phyloP scores from a whole-genome alignment of 2,329 filamentous ascomycete species.

The Ceratocystis variospora region DNA sequence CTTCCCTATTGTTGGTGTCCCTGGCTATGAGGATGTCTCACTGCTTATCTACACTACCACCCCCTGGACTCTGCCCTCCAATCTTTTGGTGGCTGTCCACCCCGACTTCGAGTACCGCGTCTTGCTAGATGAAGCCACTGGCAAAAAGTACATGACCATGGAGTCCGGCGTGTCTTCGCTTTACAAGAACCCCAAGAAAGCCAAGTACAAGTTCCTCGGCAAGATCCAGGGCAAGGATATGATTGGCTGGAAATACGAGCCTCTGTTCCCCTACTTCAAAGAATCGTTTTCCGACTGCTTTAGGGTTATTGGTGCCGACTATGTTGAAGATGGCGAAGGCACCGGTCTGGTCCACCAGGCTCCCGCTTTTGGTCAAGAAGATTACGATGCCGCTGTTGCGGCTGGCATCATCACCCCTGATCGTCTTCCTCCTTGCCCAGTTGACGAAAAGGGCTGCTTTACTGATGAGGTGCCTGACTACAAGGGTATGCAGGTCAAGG shows the following conservation, averaged over 20 bases:
- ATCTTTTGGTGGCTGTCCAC: slow-evolving; percentile 56
- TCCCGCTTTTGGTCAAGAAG: slow-evolving; percentile 63
- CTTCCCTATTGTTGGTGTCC: slow-evolving; percentile 52
- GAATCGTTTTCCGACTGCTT: slow-evolving; percentile 58
- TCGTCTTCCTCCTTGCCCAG: slow-evolving; percentile 54
- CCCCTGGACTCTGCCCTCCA: slow-evolving; percentile 68
- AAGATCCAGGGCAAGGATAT: slow-evolving; percentile 55
- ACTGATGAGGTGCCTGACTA: slow-evolving; percentile 23
- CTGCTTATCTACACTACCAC: slow-evolving; percentile 48
- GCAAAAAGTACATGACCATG: slow-evolving; percentile 55
- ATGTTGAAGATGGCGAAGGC: slow-evolving; percentile 60
- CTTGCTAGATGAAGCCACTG: slow-evolving; percentile 50
- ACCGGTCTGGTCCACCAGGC: slow-evolving; percentile 63
- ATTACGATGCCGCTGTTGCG: slow-evolving; percentile 55
- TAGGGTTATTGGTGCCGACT: slow-evolving; percentile 52
- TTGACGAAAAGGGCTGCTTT: slow-evolving; percentile 38
- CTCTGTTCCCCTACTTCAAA: slow-evolving; percentile 58
- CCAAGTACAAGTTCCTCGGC: slow-evolving; percentile 55
- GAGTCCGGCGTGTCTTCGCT: slow-evolving; percentile 53
- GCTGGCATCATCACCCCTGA: slow-evolving; percentile 50
- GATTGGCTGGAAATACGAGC: slow-evolving; percentile 58
- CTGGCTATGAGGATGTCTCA: slow-evolving; percentile 50
- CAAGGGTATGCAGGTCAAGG: slow-evolving; percentile 23
- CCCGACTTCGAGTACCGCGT: slow-evolving; percentile 69
- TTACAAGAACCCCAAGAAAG: slow-evolving; percentile 66